A percentile compares a stretch with the other conserved stretches of the same genome.
These are phyloP conservation scores for Epichloe gansuensis DNA, from an alignment of 2,329 filamentous ascomycete genomes.

Conservation along the genomic window DNA sequence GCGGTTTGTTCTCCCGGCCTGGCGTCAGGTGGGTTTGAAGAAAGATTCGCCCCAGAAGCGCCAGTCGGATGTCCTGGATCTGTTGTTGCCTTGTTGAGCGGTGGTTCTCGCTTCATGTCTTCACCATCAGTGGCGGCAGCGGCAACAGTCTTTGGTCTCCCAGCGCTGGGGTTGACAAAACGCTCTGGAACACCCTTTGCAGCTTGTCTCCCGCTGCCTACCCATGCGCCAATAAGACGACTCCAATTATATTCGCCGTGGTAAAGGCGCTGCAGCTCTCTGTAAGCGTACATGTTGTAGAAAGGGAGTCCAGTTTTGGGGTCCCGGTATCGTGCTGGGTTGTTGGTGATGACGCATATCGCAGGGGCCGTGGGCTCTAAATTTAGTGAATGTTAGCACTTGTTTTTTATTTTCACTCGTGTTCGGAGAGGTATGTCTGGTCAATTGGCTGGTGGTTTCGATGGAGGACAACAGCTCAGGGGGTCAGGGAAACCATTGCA, in stretches of 20 bases:
- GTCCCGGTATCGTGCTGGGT: conserved; percentile 71
- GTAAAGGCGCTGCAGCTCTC: conserved; percentile 63
- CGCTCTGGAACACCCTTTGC: conserved; percentile 69
- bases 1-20: background rate
- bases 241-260: conserved; percentile 75
- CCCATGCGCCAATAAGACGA: conserved; percentile 66
- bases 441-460: background rate
- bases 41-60: background rate
- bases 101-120: background rate
- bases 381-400: background rate
- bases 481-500: too few relatives aligned
- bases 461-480: background rate
- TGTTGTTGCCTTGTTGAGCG: background rate
- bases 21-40: background rate
- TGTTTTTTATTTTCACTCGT: background rate
- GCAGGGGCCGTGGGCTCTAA: conserved; percentile 37
- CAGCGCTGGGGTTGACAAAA: conserved; percentile 39
- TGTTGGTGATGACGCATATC: conserved; percentile 72
- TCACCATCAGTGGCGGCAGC: conserved; percentile 4
- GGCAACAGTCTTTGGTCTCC: background rate
- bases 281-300: conserved; percentile 65
- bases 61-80: background rate
- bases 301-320: conserved; percentile 75
- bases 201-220: conserved; percentile 51
- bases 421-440: background rate